Evolutionary conservation across 768 basidiomycete species (phyloP), one percentile per base, ranked within the genome.

Genomic region (Cystofilobasidium bisporidii): DNA sequence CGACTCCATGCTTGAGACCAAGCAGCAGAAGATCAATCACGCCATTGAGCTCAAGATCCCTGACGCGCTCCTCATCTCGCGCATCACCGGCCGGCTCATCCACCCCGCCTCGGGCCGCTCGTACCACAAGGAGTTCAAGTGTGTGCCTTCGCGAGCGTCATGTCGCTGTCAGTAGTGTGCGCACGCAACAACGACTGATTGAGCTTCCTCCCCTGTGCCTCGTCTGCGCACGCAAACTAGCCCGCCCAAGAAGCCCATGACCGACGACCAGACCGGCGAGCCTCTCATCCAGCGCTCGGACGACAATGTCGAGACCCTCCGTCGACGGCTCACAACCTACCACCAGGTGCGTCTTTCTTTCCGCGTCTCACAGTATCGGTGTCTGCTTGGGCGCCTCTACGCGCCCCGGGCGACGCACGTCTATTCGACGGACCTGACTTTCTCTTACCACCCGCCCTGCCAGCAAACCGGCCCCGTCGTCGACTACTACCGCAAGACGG

Each of bases 51-150:
- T 99, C 64, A 81, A 86, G 75, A 93, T 99, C 75, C 86, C 89
- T 67, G 96, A 99, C 80, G 86, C 88, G 73, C 83, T 99, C 24
- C 87, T 99, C 75, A 94, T 99, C 77, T 92, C 91, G 9, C 88
- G 96, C 70, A 98, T 99, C 74, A 98, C 96, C 40, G 96, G 96
- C 61, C 87, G 96, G 67, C 82, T 99, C 69, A 85, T 98, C 72
- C 96, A 99, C 79, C 86, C 87, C 20, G 80, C 86, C 24, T 88
- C 86, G 71, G 96, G 96, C 30, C 82, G 96, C 70, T 87, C 87
- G 57, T 99, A 99, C 79, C 96, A 99, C 82, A 86, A 81, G 73
- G 90, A 93, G 77, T 99, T 94, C 84, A 82, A 84, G 92, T 97
- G 75, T 75, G 89, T 81, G n/a, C n/a, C 32, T 28, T 40, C 28